Evolutionary conservation across 2,329 filamentous ascomycete genomes (phyloP), one percentile per base, ranked within the genome.

Genomic region (Ophiosphaerella korrae): DNA sequence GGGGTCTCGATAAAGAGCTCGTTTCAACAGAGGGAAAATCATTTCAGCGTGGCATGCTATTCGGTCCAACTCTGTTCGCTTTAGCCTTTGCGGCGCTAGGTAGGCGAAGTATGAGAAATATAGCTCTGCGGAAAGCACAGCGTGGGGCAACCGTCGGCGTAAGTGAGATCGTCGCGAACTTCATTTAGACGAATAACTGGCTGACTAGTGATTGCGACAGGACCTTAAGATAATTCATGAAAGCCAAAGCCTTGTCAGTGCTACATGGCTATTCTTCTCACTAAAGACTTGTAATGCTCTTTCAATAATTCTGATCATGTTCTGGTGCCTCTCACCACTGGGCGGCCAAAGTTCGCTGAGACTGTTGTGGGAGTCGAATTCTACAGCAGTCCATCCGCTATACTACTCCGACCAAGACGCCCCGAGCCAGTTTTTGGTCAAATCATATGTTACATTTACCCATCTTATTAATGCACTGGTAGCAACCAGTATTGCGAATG

Each of bases 231-330:
- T 24, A 2, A 5, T 51, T 2, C 8, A 45, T 18, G 43, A 42
- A 4, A 46, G 48, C n/a, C 48, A 46, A 18, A 51, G 48, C n/a
- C 39, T 46, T 11, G 48, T 51, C 3, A 18, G 42, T 21, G 18
- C 48, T 5, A 18, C 42, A 12, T 36, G 37, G 32, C 12, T 31
- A n/a, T 42, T 42, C 3, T 13, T 42, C 8, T 36, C 32, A 2
- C 18, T 51, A 7, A 42, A 33, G 12, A 38, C 48, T 5, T n/a
- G 26, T 5, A 35, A 42, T 12, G 7, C 37, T 8, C 5, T 51
- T 5, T 31, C 48, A 7, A 8, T 51, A 3, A 8, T n/a, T 5
- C 18, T 51, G 4, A 42, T 51, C 33, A 3, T 39, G 6, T 14
- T 51, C 24, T 51, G 48, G 48, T 13, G 24, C n/a, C 38, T 51